A percentile compares a stretch with the other conserved stretches of the same genome.
Evolutionary conservation across 306 rosid species (phyloP).

Genomic region (Castanopsis chinensis): DNA sequence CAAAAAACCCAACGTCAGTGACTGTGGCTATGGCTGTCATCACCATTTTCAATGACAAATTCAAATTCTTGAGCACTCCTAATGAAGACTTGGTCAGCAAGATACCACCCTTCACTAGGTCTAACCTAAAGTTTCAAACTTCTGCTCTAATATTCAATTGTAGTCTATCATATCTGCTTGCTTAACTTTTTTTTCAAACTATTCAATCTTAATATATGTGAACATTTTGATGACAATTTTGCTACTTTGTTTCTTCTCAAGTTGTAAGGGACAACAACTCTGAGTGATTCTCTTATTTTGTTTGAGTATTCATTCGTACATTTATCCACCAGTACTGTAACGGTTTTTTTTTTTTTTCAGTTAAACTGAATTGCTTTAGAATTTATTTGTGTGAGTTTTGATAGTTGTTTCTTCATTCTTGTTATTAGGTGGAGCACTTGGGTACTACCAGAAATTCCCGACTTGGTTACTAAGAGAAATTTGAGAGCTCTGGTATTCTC

Average conservation of each 20-base stretch:
- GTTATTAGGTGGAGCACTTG: constrained; percentile 16
- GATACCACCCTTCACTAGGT: too few relatives aligned
- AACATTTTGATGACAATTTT: neutral
- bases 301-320: neutral
- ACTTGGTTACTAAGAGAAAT: neutral
- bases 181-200: too few relatives aligned
- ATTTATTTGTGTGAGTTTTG: neutral
- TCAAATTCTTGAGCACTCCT: too few relatives aligned
- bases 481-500: neutral
- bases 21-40: too few relatives aligned
- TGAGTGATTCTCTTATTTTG: neutral
- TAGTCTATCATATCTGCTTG: too few relatives aligned
- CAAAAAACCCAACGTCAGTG: too few relatives aligned
- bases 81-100: too few relatives aligned
- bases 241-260: neutral
- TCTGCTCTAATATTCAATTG: too few relatives aligned
- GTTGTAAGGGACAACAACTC: neutral
- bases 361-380: neutral
- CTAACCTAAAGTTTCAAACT: too few relatives aligned
- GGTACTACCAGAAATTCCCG: neutral
- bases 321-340: neutral
- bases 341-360: neutral
- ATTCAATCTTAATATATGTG: too few relatives aligned
- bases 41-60: too few relatives aligned
- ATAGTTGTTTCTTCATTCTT: neutral